Evolutionary conservation across 495 filamentous ascomycete genomes (phyloP).

Genomic region (Tuber brumale): DNA sequence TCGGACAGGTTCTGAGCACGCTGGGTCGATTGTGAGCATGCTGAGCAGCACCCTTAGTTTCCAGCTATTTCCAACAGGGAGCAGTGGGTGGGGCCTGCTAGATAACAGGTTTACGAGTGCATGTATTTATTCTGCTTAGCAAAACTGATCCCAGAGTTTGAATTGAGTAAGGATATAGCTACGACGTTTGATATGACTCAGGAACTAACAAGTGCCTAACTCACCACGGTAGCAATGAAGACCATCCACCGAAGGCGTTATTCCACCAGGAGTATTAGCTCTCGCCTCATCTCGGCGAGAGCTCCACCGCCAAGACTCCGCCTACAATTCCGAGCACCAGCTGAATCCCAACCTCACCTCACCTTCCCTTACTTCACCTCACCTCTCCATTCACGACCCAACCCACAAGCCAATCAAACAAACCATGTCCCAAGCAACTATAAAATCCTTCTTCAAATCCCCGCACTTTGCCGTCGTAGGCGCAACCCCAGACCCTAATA

Average conservation of each 20-base stretch:
- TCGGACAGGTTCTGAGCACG: too few relatives aligned
- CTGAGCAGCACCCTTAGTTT: too few relatives aligned
- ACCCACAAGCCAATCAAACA: conserved; percentile 11
- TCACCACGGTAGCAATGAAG: too few relatives aligned
- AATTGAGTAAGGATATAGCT: too few relatives aligned
- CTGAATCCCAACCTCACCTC: neutral
- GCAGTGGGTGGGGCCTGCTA: too few relatives aligned
- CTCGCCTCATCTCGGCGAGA: neutral
- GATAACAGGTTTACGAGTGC: too few relatives aligned
- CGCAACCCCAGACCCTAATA: conserved; percentile 71
- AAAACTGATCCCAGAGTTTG: too few relatives aligned
- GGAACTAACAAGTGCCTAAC: neutral
- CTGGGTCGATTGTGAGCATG: too few relatives aligned
- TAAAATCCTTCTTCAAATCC: conserved; percentile 74
- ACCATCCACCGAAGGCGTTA: neutral
- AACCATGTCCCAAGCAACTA: conserved; percentile 52
- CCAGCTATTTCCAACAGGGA: too few relatives aligned
- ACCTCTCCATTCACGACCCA: neutral
- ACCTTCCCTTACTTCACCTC: neutral
- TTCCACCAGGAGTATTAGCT: neutral
- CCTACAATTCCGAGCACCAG: neutral
- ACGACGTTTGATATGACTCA: too few relatives aligned
- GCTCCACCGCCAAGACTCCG: neutral
- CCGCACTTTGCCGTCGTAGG: conserved; percentile 84
- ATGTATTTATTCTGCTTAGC: neutral